Conservation (phyloP, 2,329 filamentous ascomycete genomes). For the Cytospora piceicola region DNA sequence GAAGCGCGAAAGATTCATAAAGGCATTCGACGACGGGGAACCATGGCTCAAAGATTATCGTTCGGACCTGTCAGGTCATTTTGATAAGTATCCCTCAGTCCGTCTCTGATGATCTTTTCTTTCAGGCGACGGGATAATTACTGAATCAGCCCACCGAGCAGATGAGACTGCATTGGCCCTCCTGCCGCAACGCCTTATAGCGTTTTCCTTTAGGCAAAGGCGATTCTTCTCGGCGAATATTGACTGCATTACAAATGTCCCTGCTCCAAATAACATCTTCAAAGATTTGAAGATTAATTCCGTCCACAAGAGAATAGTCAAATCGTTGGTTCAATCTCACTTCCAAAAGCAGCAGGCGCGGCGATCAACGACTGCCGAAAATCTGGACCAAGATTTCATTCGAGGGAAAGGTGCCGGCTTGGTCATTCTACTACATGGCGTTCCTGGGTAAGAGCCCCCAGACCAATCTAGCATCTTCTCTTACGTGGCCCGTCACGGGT, state of each 20-base stretch:
- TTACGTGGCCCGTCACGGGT: too few relatives aligned
- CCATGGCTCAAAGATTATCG: slow-evolving; percentile 3
- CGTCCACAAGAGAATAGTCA: slow-evolving; percentile 18
- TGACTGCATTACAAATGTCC: slow-evolving; percentile 2
- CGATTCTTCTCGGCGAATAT: slow-evolving; percentile 21
- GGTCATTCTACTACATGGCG: slow-evolving; percentile 17
- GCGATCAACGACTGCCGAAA: neutral
- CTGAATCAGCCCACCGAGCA: neutral
- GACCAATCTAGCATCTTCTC: too few relatives aligned
- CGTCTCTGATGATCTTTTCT: neutral
- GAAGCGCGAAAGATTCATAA: slow-evolving; percentile 1
- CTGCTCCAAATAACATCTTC: neutral
- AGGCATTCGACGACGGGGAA: neutral
- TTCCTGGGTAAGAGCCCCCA: slow-evolving; percentile 27
- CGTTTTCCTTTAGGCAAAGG: slow-evolving; percentile 20
- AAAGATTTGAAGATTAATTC: slow-evolving; percentile 6
- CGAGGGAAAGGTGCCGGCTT: slow-evolving; percentile 36
- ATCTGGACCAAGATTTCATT: slow-evolving; percentile 26
- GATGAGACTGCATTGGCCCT: neutral
- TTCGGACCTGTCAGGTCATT: neutral
- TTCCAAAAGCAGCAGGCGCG: slow-evolving; percentile 15
- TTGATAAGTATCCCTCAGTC: neutral
- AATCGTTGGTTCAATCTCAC: slow-evolving; percentile 10
- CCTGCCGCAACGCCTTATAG: slow-evolving; percentile 11
- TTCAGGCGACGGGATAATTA: neutral